These are phyloP conservation scores for Xylariaceae sp. DNA, from an alignment of 2,329 filamentous ascomycete species.

Conservation along the genomic window DNA sequence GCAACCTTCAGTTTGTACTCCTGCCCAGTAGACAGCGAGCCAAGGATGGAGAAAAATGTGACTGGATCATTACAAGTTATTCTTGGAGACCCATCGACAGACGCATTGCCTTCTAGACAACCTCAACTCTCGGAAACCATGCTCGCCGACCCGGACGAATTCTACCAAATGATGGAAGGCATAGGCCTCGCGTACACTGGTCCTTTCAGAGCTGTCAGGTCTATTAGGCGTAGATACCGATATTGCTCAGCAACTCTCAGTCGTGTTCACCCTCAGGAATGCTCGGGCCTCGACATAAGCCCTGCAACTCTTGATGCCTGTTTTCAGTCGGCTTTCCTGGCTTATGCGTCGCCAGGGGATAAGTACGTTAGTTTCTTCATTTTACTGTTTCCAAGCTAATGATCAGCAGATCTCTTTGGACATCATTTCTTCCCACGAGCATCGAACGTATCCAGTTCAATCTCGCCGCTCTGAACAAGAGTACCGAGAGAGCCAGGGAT, in stretches of 20 bases:
- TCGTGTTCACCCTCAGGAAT: constrained; percentile 35
- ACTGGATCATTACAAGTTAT: constrained; percentile 32
- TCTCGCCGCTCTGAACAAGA: constrained; percentile 26
- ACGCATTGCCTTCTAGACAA: constrained; percentile 28
- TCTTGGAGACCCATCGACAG: constrained; percentile 27
- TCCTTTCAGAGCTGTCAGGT: constrained; percentile 36
- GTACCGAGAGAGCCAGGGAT: constrained; percentile 7
- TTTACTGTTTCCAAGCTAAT: constrained; percentile 3
- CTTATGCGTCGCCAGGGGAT: constrained; percentile 40
- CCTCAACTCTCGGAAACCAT: constrained; percentile 31
- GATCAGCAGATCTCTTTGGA: constrained; percentile 38
- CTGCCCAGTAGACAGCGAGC: constrained; percentile 29
- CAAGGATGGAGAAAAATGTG: constrained; percentile 38
- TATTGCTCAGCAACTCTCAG: constrained; percentile 34
- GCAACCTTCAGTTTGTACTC: constrained; percentile 37
- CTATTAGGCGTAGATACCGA: constrained; percentile 35
- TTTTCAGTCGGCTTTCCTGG: constrained; percentile 42
- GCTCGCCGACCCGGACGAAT: constrained; percentile 30
- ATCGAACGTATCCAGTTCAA: constrained; percentile 39
- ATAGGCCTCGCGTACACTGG: constrained; percentile 39
- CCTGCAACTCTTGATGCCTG: constrained; percentile 42
- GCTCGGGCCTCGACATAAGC: constrained; percentile 36
- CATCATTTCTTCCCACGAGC: constrained; percentile 38
- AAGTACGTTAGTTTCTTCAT: constrained; percentile 22
- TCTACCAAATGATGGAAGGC: constrained; percentile 41